Percentiles rank a stretch among this genome's conserved stretches.
phyloP scores from a whole-genome alignment of 352 stramenopile species.

The Phytopythium mirpurense region DNA sequence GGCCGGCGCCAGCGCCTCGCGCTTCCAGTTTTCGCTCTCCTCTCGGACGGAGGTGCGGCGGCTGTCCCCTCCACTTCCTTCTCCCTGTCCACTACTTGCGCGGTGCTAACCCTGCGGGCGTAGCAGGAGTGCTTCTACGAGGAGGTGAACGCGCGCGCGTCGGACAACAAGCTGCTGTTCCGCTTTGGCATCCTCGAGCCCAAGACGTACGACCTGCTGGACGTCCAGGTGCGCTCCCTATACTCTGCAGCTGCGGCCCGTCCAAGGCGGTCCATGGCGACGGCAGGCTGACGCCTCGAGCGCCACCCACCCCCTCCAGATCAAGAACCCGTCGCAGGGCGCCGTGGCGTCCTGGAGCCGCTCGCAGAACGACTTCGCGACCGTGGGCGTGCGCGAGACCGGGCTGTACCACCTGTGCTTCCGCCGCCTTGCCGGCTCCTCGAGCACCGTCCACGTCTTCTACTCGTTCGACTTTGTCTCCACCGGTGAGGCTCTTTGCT shows the following conservation, averaged over 20 bases:
- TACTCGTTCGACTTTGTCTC: conserved; percentile 85
- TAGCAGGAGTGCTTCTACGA: conserved; percentile 55
- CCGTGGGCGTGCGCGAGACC: conserved; percentile 55
- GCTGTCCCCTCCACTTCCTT: too few species aligned
- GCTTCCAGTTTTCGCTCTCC: conserved; percentile 43
- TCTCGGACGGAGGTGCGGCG: conserved; percentile 29
- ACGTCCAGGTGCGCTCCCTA: conserved; percentile 17
- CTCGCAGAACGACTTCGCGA: conserved; percentile 56
- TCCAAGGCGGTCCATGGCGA: too few species aligned
- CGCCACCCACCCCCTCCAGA: conserved; percentile 11
- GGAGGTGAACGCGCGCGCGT: conserved; percentile 43
- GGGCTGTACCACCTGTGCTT: conserved; percentile 82
- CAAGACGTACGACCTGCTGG: conserved; percentile 43
- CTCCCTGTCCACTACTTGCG: too few species aligned
- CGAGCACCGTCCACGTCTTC: conserved; percentile 50
- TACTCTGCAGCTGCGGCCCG: too few species aligned
- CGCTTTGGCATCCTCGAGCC: conserved; percentile 55
- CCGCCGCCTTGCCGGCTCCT: conserved; percentile 51
- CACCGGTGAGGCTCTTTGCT: conserved; percentile 30
- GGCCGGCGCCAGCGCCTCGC: conserved; percentile 20
- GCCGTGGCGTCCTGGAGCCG: conserved; percentile 49
- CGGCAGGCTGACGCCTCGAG: too few species aligned
- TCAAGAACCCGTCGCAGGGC: conserved; percentile 49
- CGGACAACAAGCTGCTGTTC: conserved; percentile 58
- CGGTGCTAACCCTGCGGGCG: background rate